Evolutionary conservation across 2,329 filamentous ascomycete species (phyloP), one percentile per base, ranked within the genome.

Genomic region (Ilyonectria mors-panacis): DNA sequence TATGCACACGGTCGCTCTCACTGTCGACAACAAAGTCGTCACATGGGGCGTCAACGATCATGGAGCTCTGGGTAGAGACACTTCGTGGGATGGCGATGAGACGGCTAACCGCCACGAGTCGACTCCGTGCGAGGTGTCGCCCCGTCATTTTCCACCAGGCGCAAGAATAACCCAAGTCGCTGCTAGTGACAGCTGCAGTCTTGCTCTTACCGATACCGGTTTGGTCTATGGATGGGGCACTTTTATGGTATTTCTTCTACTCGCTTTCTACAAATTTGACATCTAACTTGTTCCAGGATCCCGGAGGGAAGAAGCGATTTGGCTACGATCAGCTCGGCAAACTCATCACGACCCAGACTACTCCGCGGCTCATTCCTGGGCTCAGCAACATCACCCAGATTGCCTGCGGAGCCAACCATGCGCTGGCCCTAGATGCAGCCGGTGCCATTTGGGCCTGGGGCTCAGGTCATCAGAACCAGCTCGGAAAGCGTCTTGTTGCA

Each of bases 21-120:
- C 93, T 47, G 85, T 89, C 71, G 90, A 94, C 79, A 93, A 93
- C 83, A 89, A 89, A 79, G 91, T 95, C 72, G 82, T 93, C 47
- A 94, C 92, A 19, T 95, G 93, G 93, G 93, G 93, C 65, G 92
- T 94, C 70, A 95, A 95, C 78, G 93, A 95, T 77, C 89, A 93
- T 74, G 89, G 90, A 67, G 92, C 93, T 1, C 86, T 95, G 37
- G 93, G 93, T 37, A 87, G 93, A 75, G 86, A 91, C 73, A 94
- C 64, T 84, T 80, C 83, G 4, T 90, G 89, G 84, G 86, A 89
- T 3, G 89, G 89, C 35, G 88, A 87, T 15, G 50, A 37, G n/a
- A 19, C 26, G 21, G 13, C 26, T 5, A 48, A 48, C 74, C 88
- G 91, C 4, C 79, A 83, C n/a, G 91, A 93, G 76, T 86, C 87